Base-by-base conservation (phyloP, 2,329 filamentous ascomycete species). In the Septoria linicola region DNA sequence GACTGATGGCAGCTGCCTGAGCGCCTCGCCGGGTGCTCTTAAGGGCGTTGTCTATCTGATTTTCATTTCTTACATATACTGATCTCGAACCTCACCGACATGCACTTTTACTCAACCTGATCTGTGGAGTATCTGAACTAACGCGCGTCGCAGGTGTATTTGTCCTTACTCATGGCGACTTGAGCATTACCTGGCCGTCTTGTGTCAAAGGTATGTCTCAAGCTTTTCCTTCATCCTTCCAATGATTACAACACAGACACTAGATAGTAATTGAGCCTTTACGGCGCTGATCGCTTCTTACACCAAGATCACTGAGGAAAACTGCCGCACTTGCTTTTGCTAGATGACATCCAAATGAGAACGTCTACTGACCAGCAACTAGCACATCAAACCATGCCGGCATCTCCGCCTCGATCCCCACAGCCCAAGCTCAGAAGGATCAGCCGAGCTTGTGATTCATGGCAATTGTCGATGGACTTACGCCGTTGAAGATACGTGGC, bases 1-100 rank as follows among this genome's bases (percentile, higher is more conserved):
- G 90, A 92, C 92, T 95, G 90, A 96, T 87, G 81, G 79, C 76
- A 72, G 73, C 73, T 77, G 76, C 83, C 83, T 91, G 89, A 89
- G 80, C 76, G 87, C 83, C 89, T 86, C 87, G 90, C 91, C 90
- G 82, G 90, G 83, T 88, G 80, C 78, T 87, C 85, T 80, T 85
- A 85, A 90, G 84, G 85, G 79, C 75, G 69, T 75, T 76, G 80
- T 76, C 81, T 72, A 77, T 66, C 68, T 95, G 90, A 96, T 87
- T 95, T 88, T 90, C 75, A 84, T 83, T 82, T 69, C 90, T 96
- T 96, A 96, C 90, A 95, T 96, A 95, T 96, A 89, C 90, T 96
- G 90, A 96, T 43, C 46, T 19, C 39, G 27, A 30, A 36, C 14
- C 16, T 20, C 20, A 40, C 19, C 32, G 13, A 21, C 34, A 19